phyloP scores from a whole-genome alignment of 352 stramenopile species.

The Phytophthora constricta region DNA sequence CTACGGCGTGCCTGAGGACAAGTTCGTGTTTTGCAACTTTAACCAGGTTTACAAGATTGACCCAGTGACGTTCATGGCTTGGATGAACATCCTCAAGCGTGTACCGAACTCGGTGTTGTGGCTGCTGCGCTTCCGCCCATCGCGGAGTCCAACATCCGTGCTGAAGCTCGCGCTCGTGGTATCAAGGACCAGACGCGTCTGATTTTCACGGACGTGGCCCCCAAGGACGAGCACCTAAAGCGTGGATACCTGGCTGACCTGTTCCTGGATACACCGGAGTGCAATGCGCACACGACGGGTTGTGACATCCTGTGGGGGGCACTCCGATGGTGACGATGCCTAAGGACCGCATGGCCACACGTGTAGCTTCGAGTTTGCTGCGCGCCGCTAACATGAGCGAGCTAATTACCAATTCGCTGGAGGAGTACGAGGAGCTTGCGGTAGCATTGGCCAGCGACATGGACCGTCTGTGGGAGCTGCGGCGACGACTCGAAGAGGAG shows the following conservation, averaged over 20 bases:
- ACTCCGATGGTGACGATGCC: slow-evolving; percentile 92
- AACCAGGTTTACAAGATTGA: slow-evolving; percentile 97
- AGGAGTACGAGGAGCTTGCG: slow-evolving; percentile 93
- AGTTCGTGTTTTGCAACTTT: slow-evolving; percentile 96
- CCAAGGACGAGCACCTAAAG: slow-evolving; percentile 92
- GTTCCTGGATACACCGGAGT: slow-evolving; percentile 92
- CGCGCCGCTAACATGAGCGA: slow-evolving; percentile 80
- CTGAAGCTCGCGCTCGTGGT: slow-evolving; percentile 77
- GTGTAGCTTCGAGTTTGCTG: slow-evolving; percentile 90
- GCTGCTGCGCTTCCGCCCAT: slow-evolving; percentile 88
- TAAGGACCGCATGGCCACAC: slow-evolving; percentile 91
- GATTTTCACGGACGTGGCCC: slow-evolving; percentile 86
- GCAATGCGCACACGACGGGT: slow-evolving; percentile 92
- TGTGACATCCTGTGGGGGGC: slow-evolving; percentile 93
- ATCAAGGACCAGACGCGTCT: slow-evolving; percentile 67
- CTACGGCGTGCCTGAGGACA: slow-evolving; percentile 92
- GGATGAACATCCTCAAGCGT: slow-evolving; percentile 94
- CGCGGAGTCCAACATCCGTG: slow-evolving; percentile 86
- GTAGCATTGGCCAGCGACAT: slow-evolving; percentile 90
- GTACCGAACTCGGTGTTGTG: slow-evolving; percentile 93
- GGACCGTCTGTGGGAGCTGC: slow-evolving; percentile 82
- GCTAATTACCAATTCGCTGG: slow-evolving; percentile 73
- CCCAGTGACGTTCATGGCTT: slow-evolving; percentile 89
- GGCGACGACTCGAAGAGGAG: slow-evolving; percentile 73
- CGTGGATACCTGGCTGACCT: slow-evolving; percentile 90